phyloP scores from a whole-genome alignment of 805 yeast species.

The Ogataea salicorniae region DNA sequence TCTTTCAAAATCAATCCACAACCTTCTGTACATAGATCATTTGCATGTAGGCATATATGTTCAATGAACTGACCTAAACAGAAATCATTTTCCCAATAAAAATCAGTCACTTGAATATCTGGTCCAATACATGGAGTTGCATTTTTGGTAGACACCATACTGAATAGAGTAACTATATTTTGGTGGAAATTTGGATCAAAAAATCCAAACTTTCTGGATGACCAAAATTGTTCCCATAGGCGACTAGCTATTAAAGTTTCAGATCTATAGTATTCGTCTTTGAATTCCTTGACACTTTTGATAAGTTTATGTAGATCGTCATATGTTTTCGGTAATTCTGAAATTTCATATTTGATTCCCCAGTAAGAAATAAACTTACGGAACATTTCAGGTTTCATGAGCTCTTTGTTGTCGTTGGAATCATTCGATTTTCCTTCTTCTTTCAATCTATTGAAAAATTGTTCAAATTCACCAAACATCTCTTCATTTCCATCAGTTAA shows the following conservation, averaged over 20 bases:
- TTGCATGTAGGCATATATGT: constrained; percentile 63
- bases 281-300: constrained; percentile 27
- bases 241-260: constrained; percentile 36
- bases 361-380: constrained; percentile 10
- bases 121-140: constrained; percentile 95
- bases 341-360: constrained; percentile 11
- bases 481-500: constrained; percentile 28
- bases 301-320: constrained; percentile 35
- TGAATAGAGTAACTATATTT: constrained; percentile 69
- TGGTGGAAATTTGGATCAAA: constrained; percentile 72
- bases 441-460: constrained; percentile 20
- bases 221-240: constrained; percentile 64
- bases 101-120: constrained; percentile 74
- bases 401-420: constrained; percentile 1
- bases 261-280: constrained; percentile 24
- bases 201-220: constrained; percentile 40
- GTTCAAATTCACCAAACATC: constrained; percentile 20
- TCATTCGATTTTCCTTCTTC: constrained; percentile 7
- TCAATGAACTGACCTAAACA: constrained; percentile 88
- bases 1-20: constrained; percentile 68
- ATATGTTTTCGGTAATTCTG: constrained; percentile 33
- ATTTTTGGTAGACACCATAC: constrained; percentile 75
- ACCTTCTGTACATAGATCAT: constrained; percentile 67
- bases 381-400: constrained; percentile 22
- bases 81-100: constrained; percentile 85